These are phyloP conservation scores for Yamadazyma akitaensis DNA, from an alignment of 805 yeast genomes.

Conservation along the genomic window DNA sequence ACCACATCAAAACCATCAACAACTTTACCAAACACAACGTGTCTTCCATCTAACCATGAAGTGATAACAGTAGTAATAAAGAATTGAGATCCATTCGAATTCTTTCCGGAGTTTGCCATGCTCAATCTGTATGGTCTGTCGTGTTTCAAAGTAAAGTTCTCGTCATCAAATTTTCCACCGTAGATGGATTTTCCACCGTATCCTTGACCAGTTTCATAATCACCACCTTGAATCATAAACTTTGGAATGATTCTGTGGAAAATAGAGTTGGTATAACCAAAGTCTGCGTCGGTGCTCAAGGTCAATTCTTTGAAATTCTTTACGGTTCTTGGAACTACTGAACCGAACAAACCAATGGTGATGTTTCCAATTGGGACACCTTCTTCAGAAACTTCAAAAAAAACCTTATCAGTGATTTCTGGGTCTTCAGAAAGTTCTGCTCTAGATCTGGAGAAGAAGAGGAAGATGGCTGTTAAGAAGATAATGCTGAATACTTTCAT, in stretches of 20 bases:
- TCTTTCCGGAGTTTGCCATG: conserved; percentile 98
- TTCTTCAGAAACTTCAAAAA: conserved; percentile 81
- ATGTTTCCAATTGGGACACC: conserved; percentile 76
- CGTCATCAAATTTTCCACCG: conserved; percentile 75
- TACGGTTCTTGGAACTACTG: conserved; percentile 91
- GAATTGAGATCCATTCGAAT: conserved; percentile 97
- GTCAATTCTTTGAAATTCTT: conserved; percentile 93
- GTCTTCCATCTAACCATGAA: conserved; percentile 89
- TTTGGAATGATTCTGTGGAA: conserved; percentile 49
- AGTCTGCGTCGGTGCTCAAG: conserved; percentile 49
- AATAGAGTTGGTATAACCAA: conserved; percentile 42
- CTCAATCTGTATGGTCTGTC: conserved; percentile 77
- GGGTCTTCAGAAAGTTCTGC: conserved; percentile 39
- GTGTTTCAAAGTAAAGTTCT: conserved; percentile 72
- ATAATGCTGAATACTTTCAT: conserved; percentile 17
- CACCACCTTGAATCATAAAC: conserved; percentile 50
- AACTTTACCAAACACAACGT: conserved; percentile 96
- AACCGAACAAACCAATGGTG: conserved; percentile 84
- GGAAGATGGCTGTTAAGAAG: conserved; percentile 7
- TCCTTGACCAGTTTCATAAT: conserved; percentile 45
- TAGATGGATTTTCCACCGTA: conserved; percentile 49
- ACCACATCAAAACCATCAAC: conserved; percentile 84
- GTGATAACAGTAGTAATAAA: conserved; percentile 92
- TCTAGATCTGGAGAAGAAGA: conserved; percentile 9
- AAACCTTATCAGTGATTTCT: conserved; percentile 73